phyloP scores from a whole-genome alignment of 2,329 filamentous ascomycete species.

The Talaromyces sp. region DNA sequence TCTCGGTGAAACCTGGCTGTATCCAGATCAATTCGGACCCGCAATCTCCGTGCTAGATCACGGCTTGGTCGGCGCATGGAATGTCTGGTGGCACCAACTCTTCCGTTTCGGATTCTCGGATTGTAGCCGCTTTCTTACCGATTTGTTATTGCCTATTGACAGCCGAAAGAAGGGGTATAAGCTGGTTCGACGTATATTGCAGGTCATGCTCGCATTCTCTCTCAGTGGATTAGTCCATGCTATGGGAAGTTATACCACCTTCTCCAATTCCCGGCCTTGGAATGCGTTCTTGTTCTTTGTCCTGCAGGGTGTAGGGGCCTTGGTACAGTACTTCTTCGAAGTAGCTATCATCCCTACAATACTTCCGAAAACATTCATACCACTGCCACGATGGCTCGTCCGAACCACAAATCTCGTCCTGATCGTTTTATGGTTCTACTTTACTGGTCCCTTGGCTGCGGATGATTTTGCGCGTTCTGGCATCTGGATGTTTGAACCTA shows the following conservation, averaged over 20 bases:
- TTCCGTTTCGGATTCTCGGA: constrained; percentile 60
- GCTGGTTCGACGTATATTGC: constrained; percentile 20
- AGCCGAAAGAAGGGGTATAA: background rate
- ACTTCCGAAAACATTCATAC: constrained; percentile 20
- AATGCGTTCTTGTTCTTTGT: constrained; percentile 64
- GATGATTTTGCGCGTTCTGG: constrained; percentile 72
- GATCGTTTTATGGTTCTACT: constrained; percentile 61
- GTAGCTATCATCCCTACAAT: background rate
- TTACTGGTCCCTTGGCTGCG: constrained; percentile 60
- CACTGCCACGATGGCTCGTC: constrained; percentile 44
- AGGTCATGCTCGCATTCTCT: constrained; percentile 28
- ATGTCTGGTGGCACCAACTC: constrained; percentile 83
- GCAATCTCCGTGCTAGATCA: constrained; percentile 48
- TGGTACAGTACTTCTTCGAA: constrained; percentile 49
- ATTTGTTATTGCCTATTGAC: constrained; percentile 2
- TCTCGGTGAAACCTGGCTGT: constrained; percentile 57
- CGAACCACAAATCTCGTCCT: constrained; percentile 58
- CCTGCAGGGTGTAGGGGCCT: constrained; percentile 61
- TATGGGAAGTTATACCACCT: constrained; percentile 61
- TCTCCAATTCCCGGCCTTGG: constrained; percentile 54
- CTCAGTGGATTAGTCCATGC: constrained; percentile 56
- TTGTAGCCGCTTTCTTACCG: constrained; percentile 34
- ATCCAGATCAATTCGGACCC: constrained; percentile 54
- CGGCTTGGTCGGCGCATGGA: constrained; percentile 78
- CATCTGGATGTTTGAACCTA: constrained; percentile 73